Evolutionary conservation across 1,284 basidiomycete species (phyloP).

Genomic region (Psilocybe mexicana): DNA sequence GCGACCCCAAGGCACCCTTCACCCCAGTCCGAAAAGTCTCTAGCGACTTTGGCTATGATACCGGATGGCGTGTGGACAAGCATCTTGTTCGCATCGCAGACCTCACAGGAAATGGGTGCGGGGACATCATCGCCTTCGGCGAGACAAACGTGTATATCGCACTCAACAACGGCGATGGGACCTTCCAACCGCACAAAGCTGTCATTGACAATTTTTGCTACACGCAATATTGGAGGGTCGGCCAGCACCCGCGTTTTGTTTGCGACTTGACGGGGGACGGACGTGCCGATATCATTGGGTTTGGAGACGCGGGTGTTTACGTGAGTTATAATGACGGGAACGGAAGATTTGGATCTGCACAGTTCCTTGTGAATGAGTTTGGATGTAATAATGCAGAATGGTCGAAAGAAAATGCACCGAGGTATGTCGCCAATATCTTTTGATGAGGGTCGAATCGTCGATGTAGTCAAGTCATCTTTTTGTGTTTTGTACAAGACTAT

Average conservation of each 20-base stretch:
- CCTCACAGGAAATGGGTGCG: conserved; percentile 9
- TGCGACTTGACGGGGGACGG: neutral
- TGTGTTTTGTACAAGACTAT: too few species aligned
- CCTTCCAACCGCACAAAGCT: neutral
- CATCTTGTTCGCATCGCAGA: conserved; percentile 13
- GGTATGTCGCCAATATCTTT: neutral
- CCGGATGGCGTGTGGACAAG: conserved; percentile 12
- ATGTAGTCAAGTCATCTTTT: too few species aligned
- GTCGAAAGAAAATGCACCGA: neutral
- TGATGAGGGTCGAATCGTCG: neutral
- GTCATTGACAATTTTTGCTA: conserved; percentile 6
- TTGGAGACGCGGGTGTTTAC: neutral
- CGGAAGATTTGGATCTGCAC: neutral
- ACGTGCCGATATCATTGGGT: neutral
- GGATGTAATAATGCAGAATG: neutral
- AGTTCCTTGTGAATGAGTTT: neutral
- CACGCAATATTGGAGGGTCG: neutral
- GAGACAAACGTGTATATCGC: conserved; percentile 4
- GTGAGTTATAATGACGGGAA: neutral
- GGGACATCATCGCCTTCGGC: conserved; percentile 15
- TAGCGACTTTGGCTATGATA: conserved; percentile 2
- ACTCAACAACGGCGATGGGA: conserved; percentile 14
- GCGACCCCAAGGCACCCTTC: conserved; percentile 6
- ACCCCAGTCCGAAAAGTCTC: neutral
- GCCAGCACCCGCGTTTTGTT: neutral